Evolutionary conservation across 148 eudicot genomes (phyloP).

Genomic region (Diospyros lotus): DNA sequence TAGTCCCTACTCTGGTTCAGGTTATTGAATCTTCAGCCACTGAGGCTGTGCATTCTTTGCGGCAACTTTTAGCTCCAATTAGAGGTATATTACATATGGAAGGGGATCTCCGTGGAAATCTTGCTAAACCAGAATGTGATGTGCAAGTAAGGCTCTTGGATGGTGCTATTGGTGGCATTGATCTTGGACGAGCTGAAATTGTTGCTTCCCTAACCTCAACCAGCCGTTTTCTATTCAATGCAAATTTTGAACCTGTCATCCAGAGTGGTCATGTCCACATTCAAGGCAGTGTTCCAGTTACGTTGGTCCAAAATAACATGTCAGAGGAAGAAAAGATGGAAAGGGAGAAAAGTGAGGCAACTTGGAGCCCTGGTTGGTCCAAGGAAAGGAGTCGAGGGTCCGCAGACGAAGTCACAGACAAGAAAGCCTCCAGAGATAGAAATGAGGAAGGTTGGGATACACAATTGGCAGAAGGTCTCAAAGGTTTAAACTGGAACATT

Average conservation of each 20-base stretch:
- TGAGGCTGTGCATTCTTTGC: slow-evolving; percentile 75
- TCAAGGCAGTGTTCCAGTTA: slow-evolving; percentile 95
- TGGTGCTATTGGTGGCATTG: slow-evolving; percentile 96
- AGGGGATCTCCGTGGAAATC: slow-evolving; percentile 95
- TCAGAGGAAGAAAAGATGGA: slow-evolving; percentile 63
- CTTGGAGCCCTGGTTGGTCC: slow-evolving; percentile 77
- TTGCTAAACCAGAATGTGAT: slow-evolving; percentile 96
- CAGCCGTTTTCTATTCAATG: slow-evolving; percentile 95
- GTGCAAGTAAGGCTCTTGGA: slow-evolving; percentile 97
- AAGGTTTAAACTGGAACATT: slow-evolving; percentile 89
- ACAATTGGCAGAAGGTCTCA: slow-evolving; percentile 87
- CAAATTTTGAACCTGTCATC: slow-evolving; percentile 90
- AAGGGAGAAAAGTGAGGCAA: slow-evolving; percentile 54
- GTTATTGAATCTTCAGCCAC: slow-evolving; percentile 89
- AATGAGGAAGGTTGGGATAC: slow-evolving; percentile 89
- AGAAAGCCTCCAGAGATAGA: slow-evolving; percentile 69
- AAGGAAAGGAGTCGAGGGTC: slow-evolving; percentile 58
- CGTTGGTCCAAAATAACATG: slow-evolving; percentile 47
- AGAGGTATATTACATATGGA: slow-evolving; percentile 98
- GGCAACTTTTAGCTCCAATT: slow-evolving; percentile 84
- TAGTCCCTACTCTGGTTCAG: slow-evolving; percentile 89
- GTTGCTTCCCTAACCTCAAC: slow-evolving; percentile 95
- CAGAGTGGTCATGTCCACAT: slow-evolving; percentile 98
- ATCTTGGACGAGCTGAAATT: slow-evolving; percentile 96
- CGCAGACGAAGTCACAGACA: slow-evolving; percentile 56